phyloP scores from a whole-genome alignment of 805 yeast species.

The Pichia exigua region DNA sequence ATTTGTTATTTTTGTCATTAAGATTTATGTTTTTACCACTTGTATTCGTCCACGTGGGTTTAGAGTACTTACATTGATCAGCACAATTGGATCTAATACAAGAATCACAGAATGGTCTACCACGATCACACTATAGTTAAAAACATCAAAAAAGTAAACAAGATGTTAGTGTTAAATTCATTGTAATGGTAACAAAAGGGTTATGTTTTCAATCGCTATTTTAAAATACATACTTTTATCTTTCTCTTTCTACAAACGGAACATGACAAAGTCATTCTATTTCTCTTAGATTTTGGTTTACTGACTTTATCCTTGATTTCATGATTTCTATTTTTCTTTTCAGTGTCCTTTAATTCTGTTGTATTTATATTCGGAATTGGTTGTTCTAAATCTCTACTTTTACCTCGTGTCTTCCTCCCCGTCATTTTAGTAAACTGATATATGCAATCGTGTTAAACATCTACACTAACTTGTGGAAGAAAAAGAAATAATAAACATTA shows the following conservation, averaged over 20 bases:
- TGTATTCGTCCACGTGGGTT: slow-evolving; percentile 25
- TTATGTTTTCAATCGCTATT: no score
- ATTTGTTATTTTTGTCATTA: background rate
- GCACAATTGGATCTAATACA: slow-evolving; percentile 26
- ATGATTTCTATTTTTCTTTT: background rate
- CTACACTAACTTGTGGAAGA: no score
- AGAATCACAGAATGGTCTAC: slow-evolving; percentile 27
- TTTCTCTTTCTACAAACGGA: slow-evolving; percentile 40
- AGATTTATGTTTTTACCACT: slow-evolving; percentile 1
- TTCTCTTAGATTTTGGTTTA: slow-evolving; percentile 28
- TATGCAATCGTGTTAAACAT: background rate
- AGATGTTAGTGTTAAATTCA: background rate
- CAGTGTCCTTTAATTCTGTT: no score
- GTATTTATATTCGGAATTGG: background rate
- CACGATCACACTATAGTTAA: slow-evolving; percentile 29
- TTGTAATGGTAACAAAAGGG: no score
- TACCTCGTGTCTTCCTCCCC: background rate
- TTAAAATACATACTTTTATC: slow-evolving; percentile 30
- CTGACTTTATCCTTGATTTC: background rate
- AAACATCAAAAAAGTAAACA: slow-evolving; percentile 21
- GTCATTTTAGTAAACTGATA: background rate
- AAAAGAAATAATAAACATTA: no score
- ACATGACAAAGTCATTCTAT: slow-evolving; percentile 39
- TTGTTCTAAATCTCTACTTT: background rate
- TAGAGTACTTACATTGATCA: slow-evolving; percentile 26